A percentile compares a stretch with the other conserved stretches of the same genome.
These are phyloP conservation scores for Globisporangium parvum DNA, from an alignment of 352 stramenopile genomes.

Conservation along the genomic window DNA sequence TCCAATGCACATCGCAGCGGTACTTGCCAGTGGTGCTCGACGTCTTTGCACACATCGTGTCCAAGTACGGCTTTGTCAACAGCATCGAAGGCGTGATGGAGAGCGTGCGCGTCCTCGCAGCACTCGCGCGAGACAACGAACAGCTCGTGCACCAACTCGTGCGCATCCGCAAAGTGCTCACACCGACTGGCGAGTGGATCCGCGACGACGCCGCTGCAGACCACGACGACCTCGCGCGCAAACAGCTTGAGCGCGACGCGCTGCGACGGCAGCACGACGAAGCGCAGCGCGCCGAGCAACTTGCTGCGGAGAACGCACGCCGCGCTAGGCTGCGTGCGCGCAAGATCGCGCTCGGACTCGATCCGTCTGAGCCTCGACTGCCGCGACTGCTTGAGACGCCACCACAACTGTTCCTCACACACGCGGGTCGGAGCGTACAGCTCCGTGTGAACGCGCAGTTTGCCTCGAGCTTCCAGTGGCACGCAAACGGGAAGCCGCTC, in stretches of 20 bases:
- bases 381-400: slow-evolving; percentile 28
- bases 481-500: slow-evolving; percentile 30
- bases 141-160: slow-evolving; percentile 34
- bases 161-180: slow-evolving; percentile 36
- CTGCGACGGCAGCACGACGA: slow-evolving; percentile 24
- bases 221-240: slow-evolving; percentile 25
- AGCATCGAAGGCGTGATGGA: slow-evolving; percentile 43
- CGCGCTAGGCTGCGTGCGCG: slow-evolving; percentile 41
- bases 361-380: slow-evolving; percentile 34
- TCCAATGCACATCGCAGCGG: slow-evolving; percentile 13
- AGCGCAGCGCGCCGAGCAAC: slow-evolving; percentile 20
- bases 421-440: slow-evolving; percentile 19
- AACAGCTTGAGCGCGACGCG: slow-evolving; percentile 22
- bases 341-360: slow-evolving; percentile 52
- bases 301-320: slow-evolving; percentile 30
- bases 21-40: slow-evolving; percentile 46
- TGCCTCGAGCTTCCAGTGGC: slow-evolving; percentile 40
- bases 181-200: slow-evolving; percentile 49
- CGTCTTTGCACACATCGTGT: slow-evolving; percentile 29
- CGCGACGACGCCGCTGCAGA: slow-evolving; percentile 42
- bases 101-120: slow-evolving; percentile 33
- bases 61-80: slow-evolving; percentile 38
- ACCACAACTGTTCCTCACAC: slow-evolving; percentile 20
- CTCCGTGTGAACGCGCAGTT: slow-evolving; percentile 39
- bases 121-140: slow-evolving; percentile 33